Conservation (phyloP, 208 protist species). For the Endotrypanum monterogeii region DNA sequence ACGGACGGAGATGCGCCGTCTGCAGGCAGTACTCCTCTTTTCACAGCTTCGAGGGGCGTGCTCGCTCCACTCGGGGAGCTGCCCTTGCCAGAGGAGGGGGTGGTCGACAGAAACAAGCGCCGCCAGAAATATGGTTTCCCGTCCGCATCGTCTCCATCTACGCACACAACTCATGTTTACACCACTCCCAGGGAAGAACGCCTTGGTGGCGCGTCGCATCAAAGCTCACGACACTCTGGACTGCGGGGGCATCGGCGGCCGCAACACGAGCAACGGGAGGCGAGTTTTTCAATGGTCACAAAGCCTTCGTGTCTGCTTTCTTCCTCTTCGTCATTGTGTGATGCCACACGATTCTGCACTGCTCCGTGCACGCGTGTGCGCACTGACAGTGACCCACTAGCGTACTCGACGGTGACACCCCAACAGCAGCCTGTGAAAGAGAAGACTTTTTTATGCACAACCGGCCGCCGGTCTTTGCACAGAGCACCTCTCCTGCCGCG, state of each 20-base stretch:
- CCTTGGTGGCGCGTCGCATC: slow-evolving; percentile 12
- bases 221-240: not conserved
- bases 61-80: not conserved
- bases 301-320: not conserved
- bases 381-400: not conserved
- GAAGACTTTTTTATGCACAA: not conserved
- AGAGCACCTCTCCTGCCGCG: not conserved
- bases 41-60: not conserved
- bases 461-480: not conserved
- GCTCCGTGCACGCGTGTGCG: not conserved
- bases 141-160: not conserved
- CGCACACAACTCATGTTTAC: not conserved
- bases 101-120: not conserved
- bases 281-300: not conserved
- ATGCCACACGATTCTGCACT: slow-evolving; percentile 18
- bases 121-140: not conserved
- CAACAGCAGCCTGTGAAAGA: not conserved
- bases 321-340: not conserved
- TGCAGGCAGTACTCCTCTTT: not conserved
- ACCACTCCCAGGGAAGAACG: slow-evolving; percentile 15
- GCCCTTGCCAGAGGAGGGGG: not conserved
- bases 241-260: not conserved
- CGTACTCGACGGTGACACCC: not conserved
- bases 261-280: not conserved
- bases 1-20: not conserved